phyloP scores from a whole-genome alignment of 768 basidiomycete genomes.

The Phylloporus arenicola region DNA sequence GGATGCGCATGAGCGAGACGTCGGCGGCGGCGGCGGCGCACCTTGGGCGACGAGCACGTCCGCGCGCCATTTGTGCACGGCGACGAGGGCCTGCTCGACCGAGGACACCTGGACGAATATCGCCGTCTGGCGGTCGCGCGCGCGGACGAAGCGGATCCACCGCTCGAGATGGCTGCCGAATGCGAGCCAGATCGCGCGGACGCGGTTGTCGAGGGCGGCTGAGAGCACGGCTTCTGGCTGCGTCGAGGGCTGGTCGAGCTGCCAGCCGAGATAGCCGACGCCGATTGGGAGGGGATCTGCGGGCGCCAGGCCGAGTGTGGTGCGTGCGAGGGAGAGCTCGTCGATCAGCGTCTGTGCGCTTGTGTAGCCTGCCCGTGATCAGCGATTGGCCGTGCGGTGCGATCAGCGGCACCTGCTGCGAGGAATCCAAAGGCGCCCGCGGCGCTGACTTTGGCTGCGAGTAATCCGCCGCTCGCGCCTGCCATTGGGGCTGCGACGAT shows the following conservation, averaged over 20 bases:
- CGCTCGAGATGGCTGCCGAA: constrained; percentile 54
- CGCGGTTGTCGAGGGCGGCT: constrained; percentile 47
- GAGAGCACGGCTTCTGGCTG: constrained; percentile 40
- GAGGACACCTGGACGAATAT: constrained; percentile 66
- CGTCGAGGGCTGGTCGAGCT: constrained; percentile 47
- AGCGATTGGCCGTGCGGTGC: constrained; percentile 3
- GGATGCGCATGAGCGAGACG: constrained; percentile 2
- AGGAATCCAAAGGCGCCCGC: constrained; percentile 78
- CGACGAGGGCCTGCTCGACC: constrained; percentile 52
- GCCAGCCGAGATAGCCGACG: constrained; percentile 72
- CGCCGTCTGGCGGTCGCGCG: constrained; percentile 38
- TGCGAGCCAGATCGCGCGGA: constrained; percentile 69
- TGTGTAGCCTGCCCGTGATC: constrained; percentile 40
- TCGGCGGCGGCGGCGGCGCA: constrained; percentile 20
- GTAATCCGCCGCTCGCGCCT: constrained; percentile 54
- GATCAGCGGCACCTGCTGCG: constrained; percentile 43
- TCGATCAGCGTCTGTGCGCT: constrained; percentile 38
- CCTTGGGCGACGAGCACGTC: constrained; percentile 81
- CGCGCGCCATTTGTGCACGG: constrained; percentile 59
- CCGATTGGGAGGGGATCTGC: constrained; percentile 50
- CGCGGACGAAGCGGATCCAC: constrained; percentile 61
- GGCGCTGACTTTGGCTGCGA: constrained; percentile 56
- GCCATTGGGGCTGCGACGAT: constrained; percentile 69
- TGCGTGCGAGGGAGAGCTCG: constrained; percentile 53
- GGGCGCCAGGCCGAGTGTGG: constrained; percentile 31